Conservation (phyloP, 306 rosid species). For the Abrus pulchellus region DNA sequence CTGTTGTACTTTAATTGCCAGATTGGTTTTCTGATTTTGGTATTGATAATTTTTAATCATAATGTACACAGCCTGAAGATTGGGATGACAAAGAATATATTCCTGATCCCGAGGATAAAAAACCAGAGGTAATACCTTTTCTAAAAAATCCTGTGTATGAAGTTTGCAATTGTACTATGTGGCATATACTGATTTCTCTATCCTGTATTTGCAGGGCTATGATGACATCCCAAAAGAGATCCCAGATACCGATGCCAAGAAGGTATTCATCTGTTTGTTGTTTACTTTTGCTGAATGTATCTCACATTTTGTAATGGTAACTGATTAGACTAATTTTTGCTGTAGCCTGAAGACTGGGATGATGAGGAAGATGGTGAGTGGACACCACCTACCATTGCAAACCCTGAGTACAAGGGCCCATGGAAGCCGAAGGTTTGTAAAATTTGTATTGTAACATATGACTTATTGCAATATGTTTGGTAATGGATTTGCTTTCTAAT, state of each 20-base stretch:
- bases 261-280: slow-evolving; percentile 59
- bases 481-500: slow-evolving; percentile 39
- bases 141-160: slow-evolving; percentile 1
- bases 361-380: slow-evolving; percentile 99
- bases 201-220: slow-evolving; percentile 69
- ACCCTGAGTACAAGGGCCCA: slow-evolving; percentile 98
- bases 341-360: slow-evolving; percentile 99
- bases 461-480: not conserved
- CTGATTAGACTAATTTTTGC: slow-evolving; percentile 44
- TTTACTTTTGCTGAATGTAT: slow-evolving; percentile 28
- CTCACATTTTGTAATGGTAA: slow-evolving; percentile 12
- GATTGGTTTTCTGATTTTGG: slow-evolving; percentile 23
- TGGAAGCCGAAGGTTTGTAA: slow-evolving; percentile 92
- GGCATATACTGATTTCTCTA: slow-evolving; percentile 26
- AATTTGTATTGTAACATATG: not conserved
- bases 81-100: slow-evolving; percentile 98
- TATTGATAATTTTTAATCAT: slow-evolving; percentile 36
- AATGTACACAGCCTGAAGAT: slow-evolving; percentile 86
- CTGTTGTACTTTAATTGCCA: slow-evolving; percentile 3
- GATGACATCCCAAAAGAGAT: slow-evolving; percentile 93
- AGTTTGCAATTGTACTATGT: not conserved
- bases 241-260: slow-evolving; percentile 89
- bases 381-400: slow-evolving; percentile 95
- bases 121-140: slow-evolving; percentile 81
- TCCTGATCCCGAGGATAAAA: slow-evolving; percentile 96